Evolutionary conservation across 1,139 yeast genomes (phyloP).

Genomic region (Yamadazyma atmosphaerica): DNA sequence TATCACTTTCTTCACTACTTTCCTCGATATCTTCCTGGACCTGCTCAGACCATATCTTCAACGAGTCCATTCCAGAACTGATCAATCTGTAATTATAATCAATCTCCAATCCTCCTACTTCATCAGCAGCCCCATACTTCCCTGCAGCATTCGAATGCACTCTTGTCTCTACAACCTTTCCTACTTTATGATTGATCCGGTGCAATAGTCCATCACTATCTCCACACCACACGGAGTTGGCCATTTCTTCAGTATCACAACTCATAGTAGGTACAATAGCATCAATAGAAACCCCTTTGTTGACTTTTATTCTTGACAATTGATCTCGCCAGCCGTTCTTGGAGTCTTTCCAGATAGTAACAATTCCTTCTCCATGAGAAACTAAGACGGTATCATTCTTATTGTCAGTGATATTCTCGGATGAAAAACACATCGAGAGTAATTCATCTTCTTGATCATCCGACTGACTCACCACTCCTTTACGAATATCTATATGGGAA

Average conservation of each 20-base stretch:
- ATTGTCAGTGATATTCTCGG: slow-evolving; percentile 46
- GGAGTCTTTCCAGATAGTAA: slow-evolving; percentile 83
- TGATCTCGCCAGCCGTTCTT: slow-evolving; percentile 75
- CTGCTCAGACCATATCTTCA: slow-evolving; percentile 68
- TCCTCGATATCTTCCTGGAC: slow-evolving; percentile 21
- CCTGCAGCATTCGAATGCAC: slow-evolving; percentile 58
- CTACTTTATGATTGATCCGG: slow-evolving; percentile 63
- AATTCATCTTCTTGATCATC: slow-evolving; percentile 96
- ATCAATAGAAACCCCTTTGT: slow-evolving; percentile 76
- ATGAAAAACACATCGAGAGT: slow-evolving; percentile 66
- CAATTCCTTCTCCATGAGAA: slow-evolving; percentile 89
- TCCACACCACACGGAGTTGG: slow-evolving; percentile 75
- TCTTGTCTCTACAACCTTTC: slow-evolving; percentile 65
- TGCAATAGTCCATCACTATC: slow-evolving; percentile 79
- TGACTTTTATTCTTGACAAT: slow-evolving; percentile 71
- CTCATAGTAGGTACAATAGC: slow-evolving; percentile 74
- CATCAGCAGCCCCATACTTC: slow-evolving; percentile 47
- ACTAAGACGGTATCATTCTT: slow-evolving; percentile 65
- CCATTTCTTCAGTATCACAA: slow-evolving; percentile 53
- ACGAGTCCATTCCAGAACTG: slow-evolving; percentile 78
- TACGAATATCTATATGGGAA: slow-evolving; percentile 76
- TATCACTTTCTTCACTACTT: slow-evolving; percentile 14
- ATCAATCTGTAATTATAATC: slow-evolving; percentile 78
- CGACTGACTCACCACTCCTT: slow-evolving; percentile 60
- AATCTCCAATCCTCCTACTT: slow-evolving; percentile 71